Base-by-base conservation (phyloP, 2,329 filamentous ascomycete species). In the Alternaria panax region DNA sequence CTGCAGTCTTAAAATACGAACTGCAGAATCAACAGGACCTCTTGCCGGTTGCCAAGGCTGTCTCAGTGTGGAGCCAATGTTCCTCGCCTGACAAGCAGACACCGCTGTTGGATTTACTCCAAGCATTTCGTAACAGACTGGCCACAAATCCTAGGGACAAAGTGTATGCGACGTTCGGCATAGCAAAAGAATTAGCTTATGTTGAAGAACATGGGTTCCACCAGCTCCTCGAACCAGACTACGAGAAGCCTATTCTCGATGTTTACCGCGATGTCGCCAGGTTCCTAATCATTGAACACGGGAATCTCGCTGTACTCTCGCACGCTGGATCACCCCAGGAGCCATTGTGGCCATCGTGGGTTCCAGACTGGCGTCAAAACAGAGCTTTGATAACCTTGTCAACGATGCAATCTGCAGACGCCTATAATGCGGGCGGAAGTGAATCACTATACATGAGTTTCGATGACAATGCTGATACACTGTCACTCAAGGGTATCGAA, bases 131-230 rank as follows among this genome's bases (percentile, higher is more conserved):
- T 12, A 51, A 22, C 30, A 18, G 47, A 38, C 1, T 38, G 18
- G 47, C 47, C 11, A 51, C 30, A 24, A 40, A 51, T 1, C 16
- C 47, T 16, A 25, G 5, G 16, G 47, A 51, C 47, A 51, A 51
- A 25, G 47, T 51, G 16, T 51, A 51, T 25, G 22, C 47, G 30
- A 51, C 47, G 22, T 51, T 51, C 14, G 47, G 47, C 6, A 51
- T 51, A 25, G 47, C 47, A 24, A 25, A 7, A 8, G 47, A 51
- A 25, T 1, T 51, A 22, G n/a, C 30, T 7, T 5, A 18, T 25
- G 25, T 51, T 0, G 47, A 38, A 34, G 16, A n/a, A 24, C 16
- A 38, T 25, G 32, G 47, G 14, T 51, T 38, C 27, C 16, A 51
- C 32, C 16, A 51, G 20, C 22, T 51, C 5, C n/a, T 51, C 27